A percentile compares a stretch with the other conserved stretches of the same genome.
phyloP scores from a whole-genome alignment of 139 green algal genomes.

The Haematococcus sp. region DNA sequence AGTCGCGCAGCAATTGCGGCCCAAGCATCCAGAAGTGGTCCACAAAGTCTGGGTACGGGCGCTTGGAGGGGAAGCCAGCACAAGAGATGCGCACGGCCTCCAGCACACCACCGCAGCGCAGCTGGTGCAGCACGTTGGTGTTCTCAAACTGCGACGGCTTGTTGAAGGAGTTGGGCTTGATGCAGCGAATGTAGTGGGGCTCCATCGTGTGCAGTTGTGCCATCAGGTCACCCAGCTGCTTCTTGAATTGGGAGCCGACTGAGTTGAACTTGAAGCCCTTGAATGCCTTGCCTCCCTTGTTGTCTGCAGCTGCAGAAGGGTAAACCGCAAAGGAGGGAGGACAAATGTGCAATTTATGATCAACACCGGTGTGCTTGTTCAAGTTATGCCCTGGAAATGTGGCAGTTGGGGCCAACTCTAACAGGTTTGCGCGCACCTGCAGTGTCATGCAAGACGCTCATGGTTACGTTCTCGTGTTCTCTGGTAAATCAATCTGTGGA shows the following conservation, averaged over 20 bases:
- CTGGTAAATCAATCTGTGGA: no score
- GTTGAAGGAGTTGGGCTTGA: constrained; percentile 96
- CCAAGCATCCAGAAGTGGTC: constrained; percentile 91
- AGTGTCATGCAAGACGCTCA: constrained; percentile 8
- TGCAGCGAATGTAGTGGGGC: constrained; percentile 99
- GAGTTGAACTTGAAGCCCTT: constrained; percentile 84
- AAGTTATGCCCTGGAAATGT: no score
- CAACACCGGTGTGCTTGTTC: no score
- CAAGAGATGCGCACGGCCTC: constrained; percentile 97
- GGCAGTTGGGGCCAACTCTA: no score
- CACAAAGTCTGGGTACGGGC: constrained; percentile 86
- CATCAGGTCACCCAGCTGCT: constrained; percentile 95
- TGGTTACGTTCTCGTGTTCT: not conserved
- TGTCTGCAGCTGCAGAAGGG: not conserved
- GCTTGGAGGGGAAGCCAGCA: constrained; percentile 92
- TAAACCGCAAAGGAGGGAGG: not conserved
- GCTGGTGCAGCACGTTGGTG: constrained; percentile 92
- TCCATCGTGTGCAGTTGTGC: constrained; percentile 83
- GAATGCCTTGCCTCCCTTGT: constrained; percentile 11
- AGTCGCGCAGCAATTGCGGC: constrained; percentile 48
- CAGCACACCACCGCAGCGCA: constrained; percentile 95
- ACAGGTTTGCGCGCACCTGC: no score
- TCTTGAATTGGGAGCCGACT: constrained; percentile 93
- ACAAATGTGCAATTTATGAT: no score
- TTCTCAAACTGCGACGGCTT: constrained; percentile 87